phyloP scores from a whole-genome alignment of 495 filamentous ascomycete genomes.

The Annulohypoxylon stygium region DNA sequence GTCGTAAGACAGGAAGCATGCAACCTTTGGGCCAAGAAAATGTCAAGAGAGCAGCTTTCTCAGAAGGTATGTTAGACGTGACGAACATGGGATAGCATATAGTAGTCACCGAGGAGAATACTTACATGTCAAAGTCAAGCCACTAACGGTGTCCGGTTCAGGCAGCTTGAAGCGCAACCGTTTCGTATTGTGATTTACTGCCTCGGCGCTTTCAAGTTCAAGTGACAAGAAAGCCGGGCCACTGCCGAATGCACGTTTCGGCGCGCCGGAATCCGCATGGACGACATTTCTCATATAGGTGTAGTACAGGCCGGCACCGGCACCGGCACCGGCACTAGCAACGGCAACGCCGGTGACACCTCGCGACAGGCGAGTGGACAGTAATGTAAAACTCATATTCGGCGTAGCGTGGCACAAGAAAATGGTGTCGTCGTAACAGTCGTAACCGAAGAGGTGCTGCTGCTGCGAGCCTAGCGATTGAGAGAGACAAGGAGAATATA shows the following conservation, averaged over 20 bases:
- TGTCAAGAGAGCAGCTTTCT: slow-evolving; percentile 66
- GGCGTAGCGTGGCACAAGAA: not conserved
- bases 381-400: slow-evolving; percentile 29
- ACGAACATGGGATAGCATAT: not conserved
- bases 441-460: no score
- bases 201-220: slow-evolving; percentile 63
- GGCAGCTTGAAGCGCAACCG: slow-evolving; percentile 73
- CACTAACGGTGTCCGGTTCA: slow-evolving; percentile 60
- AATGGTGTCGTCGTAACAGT: no score
- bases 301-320: slow-evolving; percentile 45
- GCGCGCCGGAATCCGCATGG: slow-evolving; percentile 46
- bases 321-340: slow-evolving; percentile 35
- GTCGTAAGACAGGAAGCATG: slow-evolving; percentile 67
- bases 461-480: not conserved
- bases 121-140: slow-evolving; percentile 67
- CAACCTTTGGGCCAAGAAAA: slow-evolving; percentile 65
- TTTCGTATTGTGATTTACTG: slow-evolving; percentile 76
- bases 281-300: slow-evolving; percentile 38
- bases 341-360: slow-evolving; percentile 28
- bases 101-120: slow-evolving; percentile 1
- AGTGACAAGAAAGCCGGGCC: slow-evolving; percentile 55
- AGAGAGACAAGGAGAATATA: not conserved
- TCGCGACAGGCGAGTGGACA: slow-evolving; percentile 17
- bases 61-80: slow-evolving; percentile 9
- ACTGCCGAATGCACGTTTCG: slow-evolving; percentile 39